phyloP scores from a whole-genome alignment of 2,329 filamentous ascomycete species.

The Ilyonectria mors-panacis region DNA sequence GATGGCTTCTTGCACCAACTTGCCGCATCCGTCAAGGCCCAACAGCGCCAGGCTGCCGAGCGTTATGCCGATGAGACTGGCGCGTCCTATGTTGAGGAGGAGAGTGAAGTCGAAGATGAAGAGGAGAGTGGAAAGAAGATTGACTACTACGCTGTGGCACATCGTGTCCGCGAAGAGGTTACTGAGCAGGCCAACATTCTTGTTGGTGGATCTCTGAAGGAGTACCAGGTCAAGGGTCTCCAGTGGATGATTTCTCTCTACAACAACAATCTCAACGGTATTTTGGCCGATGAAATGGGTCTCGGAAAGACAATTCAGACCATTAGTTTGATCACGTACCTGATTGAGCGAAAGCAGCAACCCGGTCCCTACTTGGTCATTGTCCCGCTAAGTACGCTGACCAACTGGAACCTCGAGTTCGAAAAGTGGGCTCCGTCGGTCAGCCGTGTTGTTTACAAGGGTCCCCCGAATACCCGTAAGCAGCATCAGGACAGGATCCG shows the following conservation, averaged over 20 bases:
- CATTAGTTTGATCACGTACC: slow-evolving; percentile 96
- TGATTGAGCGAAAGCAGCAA: slow-evolving; percentile 96
- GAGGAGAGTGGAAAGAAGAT: slow-evolving; percentile 85
- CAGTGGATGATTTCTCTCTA: slow-evolving; percentile 99
- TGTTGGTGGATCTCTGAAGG: slow-evolving; percentile 93
- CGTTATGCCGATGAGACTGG: slow-evolving; percentile 78
- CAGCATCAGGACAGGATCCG: slow-evolving; percentile 94
- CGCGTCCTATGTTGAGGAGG: slow-evolving; percentile 69
- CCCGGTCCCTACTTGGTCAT: slow-evolving; percentile 95
- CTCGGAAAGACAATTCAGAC: slow-evolving; percentile 99
- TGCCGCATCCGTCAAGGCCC: slow-evolving; percentile 92
- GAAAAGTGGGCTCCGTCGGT: slow-evolving; percentile 98
- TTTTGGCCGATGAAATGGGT: slow-evolving; percentile 99
- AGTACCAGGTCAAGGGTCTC: slow-evolving; percentile 98
- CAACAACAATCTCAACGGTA: slow-evolving; percentile 99
- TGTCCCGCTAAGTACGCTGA: slow-evolving; percentile 95
- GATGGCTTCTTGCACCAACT: slow-evolving; percentile 98
- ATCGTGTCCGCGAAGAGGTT: slow-evolving; percentile 95
- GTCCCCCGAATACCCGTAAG: slow-evolving; percentile 89
- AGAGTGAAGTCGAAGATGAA: slow-evolving; percentile 77
- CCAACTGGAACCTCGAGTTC: slow-evolving; percentile 99
- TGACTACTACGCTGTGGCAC: slow-evolving; percentile 98
- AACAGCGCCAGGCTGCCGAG: slow-evolving; percentile 87
- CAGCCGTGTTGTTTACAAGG: slow-evolving; percentile 94
- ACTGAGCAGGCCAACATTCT: slow-evolving; percentile 86